Base-by-base conservation (phyloP, 2,329 filamentous ascomycete genomes). In the Aotearoamyces nothofagi region DNA sequence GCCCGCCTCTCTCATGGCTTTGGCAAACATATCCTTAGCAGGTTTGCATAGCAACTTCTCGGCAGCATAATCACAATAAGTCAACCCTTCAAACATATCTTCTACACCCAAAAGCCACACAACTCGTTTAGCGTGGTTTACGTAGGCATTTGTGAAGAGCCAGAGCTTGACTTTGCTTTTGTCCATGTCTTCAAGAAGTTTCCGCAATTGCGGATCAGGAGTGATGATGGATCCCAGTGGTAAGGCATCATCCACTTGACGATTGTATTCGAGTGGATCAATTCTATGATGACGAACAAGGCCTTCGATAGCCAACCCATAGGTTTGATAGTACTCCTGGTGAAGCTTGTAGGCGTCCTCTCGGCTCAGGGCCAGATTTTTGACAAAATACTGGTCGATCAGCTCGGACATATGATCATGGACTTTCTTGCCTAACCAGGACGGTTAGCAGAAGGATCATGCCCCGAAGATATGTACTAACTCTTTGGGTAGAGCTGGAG, bases 111-210 rank as follows among this genome's bases (percentile, higher is more conserved):
- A 61, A 12, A 98, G 58, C 35, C 66, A 72, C 9, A 94, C 72
- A 0, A 98, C 90, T 23, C 84, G 61, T 46, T 70, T 75, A 17
- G 73, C 90, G 46, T 98, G 90, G 17, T 65, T 96, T 39, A 92
- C 61, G 46, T 98, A 94, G 13, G 92, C 90, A 47, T 98, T 98
- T 2, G 92, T 98, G 45, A 98, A 78, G 2, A 98, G 70, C 90
- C 92, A 98, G 16, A 84, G 60, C 38, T 73, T 83, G 38, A 94
- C 80, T 50, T 92, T 92, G 45, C 60, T 69, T 34, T 55, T 76
- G 54, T 98, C 86, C 30, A 98, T 74, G 39, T 86, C 79, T 50
- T 78, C 62, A 5, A 98, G 70, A 25, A 98, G 55, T 45, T 67
- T 61, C 27, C 82, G 75, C 23, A 96, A 61, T 44, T 74, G 62